Evolutionary conservation across 2,329 filamentous ascomycete genomes (phyloP).

Genomic region (Pleomassaria siparia): DNA sequence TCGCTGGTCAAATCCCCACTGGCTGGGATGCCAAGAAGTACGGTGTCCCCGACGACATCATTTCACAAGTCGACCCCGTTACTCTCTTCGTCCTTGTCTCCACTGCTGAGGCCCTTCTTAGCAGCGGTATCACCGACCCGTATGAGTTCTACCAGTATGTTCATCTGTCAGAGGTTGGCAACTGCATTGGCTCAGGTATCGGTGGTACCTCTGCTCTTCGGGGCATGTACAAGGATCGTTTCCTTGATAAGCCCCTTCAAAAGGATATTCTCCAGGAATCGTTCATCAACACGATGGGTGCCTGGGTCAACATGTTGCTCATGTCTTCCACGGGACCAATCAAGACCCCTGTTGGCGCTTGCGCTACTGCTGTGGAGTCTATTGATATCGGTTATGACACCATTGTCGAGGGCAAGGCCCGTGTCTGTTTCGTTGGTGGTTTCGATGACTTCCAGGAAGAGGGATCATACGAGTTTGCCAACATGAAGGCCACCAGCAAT

Average conservation of each 20-base stretch:
- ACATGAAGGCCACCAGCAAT: conserved; percentile 99
- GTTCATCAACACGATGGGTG: conserved; percentile 99
- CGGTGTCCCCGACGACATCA: conserved; percentile 95
- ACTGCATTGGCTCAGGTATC: conserved; percentile 98
- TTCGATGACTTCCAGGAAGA: conserved; percentile 99
- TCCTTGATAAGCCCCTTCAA: conserved; percentile 93
- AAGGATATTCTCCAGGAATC: conserved; percentile 99
- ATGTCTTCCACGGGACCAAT: conserved; percentile 96
- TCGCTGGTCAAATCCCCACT: conserved; percentile 94
- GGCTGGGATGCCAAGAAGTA: conserved; percentile 97
- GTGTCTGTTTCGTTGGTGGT: conserved; percentile 95
- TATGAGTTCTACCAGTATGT: conserved; percentile 99
- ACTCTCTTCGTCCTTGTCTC: conserved; percentile 94
- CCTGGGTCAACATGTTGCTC: conserved; percentile 99
- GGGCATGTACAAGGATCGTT: conserved; percentile 98
- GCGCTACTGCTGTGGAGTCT: conserved; percentile 95
- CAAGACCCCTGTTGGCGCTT: conserved; percentile 97
- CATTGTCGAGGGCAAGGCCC: conserved; percentile 96
- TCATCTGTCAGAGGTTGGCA: conserved; percentile 95
- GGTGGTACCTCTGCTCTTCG: conserved; percentile 89
- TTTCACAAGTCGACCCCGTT: conserved; percentile 94
- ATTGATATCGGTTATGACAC: conserved; percentile 98
- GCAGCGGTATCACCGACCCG: conserved; percentile 94
- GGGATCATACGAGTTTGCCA: conserved; percentile 98
- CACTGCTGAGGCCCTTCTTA: conserved; percentile 86